phyloP scores from a whole-genome alignment of 345 rosid genomes.

The Gossypium turneri region DNA sequence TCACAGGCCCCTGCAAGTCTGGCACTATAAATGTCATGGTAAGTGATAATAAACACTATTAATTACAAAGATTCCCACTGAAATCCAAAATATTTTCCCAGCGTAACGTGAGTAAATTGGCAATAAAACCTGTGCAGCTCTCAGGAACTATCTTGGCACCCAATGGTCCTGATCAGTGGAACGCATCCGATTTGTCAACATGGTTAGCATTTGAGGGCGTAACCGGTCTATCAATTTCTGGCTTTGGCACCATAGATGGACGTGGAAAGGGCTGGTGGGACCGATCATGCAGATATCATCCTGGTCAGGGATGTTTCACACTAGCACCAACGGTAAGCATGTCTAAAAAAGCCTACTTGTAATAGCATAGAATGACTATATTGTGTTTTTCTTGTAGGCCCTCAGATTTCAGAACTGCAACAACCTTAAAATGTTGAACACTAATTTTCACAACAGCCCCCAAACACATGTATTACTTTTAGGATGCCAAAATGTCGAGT shows the following conservation, averaged over 20 bases:
- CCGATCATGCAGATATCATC: conserved; percentile 15
- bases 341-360: too few species aligned
- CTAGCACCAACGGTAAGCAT: conserved; percentile 9
- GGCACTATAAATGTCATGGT: conserved; percentile 12
- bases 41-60: not conserved
- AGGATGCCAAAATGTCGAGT: conserved; percentile 7
- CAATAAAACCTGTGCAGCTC: conserved; percentile 4
- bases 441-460: conserved; percentile 21
- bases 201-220: conserved; percentile 20
- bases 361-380: not conserved
- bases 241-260: not conserved
- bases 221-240: conserved; percentile 1
- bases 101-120: not conserved
- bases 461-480: conserved; percentile 19
- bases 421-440: not conserved
- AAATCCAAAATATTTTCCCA: too few species aligned
- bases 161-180: conserved; percentile 11
- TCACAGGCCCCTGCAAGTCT: conserved; percentile 32
- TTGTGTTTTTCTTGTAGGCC: not conserved
- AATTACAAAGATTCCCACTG: not conserved
- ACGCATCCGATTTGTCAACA: not conserved
- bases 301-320: not conserved
- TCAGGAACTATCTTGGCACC: conserved; percentile 27
- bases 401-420: conserved; percentile 18
- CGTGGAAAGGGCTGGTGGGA: conserved; percentile 13